Evolutionary conservation across 805 yeast genomes (phyloP).

Genomic region (Nakazawaea molendinolei): DNA sequence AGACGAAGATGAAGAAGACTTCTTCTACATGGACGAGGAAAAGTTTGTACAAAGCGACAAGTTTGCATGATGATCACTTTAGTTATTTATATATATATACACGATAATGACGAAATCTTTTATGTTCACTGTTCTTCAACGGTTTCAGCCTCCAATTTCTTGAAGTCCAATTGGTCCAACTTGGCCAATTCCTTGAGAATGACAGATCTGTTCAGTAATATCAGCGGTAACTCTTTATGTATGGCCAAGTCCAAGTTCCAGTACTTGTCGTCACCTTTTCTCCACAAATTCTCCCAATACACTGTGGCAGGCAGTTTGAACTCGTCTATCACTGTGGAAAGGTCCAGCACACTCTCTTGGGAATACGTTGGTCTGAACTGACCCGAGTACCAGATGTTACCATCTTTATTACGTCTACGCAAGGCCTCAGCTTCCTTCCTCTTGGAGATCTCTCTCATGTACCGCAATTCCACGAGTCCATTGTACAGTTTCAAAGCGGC

Average conservation of each 20-base stretch:
- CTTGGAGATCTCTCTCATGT: slow-evolving; percentile 60
- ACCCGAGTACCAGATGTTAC: slow-evolving; percentile 80
- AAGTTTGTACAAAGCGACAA: slow-evolving; percentile 22
- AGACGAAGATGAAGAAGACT: slow-evolving; percentile 17
- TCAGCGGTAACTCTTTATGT: slow-evolving; percentile 51
- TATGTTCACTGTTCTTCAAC: not conserved
- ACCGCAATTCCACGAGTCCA: slow-evolving; percentile 66
- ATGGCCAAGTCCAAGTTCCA: slow-evolving; percentile 59
- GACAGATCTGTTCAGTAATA: slow-evolving; percentile 52
- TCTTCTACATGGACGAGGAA: slow-evolving; percentile 24
- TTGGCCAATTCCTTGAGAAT: slow-evolving; percentile 54
- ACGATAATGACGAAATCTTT: not conserved
- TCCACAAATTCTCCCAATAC: slow-evolving; percentile 83
- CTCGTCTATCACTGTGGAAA: slow-evolving; percentile 62
- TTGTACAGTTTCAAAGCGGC: slow-evolving; percentile 68
- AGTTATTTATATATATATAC: slow-evolving; percentile 1
- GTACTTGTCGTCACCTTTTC: slow-evolving; percentile 70
- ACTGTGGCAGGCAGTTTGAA: slow-evolving; percentile 44
- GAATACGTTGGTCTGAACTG: slow-evolving; percentile 87
- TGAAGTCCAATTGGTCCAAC: slow-evolving; percentile 11
- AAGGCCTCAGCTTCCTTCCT: slow-evolving; percentile 53
- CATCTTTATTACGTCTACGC: slow-evolving; percentile 68
- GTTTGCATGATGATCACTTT: not conserved
- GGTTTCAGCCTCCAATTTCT: no score
- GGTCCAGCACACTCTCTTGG: slow-evolving; percentile 88